Evolutionary conservation across 2,329 filamentous ascomycete species (phyloP).

Genomic region (Cladophialophora chaetospira): DNA sequence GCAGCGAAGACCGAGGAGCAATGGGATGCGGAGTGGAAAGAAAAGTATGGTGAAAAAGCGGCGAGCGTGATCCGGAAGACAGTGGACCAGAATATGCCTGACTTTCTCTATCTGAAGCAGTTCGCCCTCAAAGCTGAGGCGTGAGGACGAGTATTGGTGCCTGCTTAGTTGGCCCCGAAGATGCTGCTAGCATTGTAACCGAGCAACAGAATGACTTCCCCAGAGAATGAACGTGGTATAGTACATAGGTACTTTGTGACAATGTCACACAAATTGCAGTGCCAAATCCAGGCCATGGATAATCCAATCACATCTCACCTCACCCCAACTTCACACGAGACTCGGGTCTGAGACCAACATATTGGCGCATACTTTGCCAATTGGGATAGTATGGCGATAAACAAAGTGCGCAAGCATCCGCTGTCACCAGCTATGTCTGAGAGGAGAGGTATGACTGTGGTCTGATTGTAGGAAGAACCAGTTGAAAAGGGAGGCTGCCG

Average conservation of each 20-base stretch:
- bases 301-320: background rate
- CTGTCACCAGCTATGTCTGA: background rate
- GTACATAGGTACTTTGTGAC: background rate
- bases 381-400: background rate
- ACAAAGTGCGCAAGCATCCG: background rate
- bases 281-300: background rate
- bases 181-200: background rate
- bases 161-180: too few species aligned
- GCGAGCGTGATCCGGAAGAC: conserved; percentile 61
- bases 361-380: conserved; percentile 7
- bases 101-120: conserved; percentile 67
- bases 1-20: conserved; percentile 53
- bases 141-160: background rate
- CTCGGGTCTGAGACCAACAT: background rate
- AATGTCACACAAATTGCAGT: background rate
- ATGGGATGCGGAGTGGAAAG: conserved; percentile 60
- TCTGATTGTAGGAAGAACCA: background rate
- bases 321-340: background rate
- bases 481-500: background rate
- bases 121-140: conserved; percentile 57
- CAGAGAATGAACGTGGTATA: background rate
- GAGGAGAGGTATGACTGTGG: background rate
- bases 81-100: conserved; percentile 60
- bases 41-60: conserved; percentile 62
- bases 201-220: background rate